phyloP scores from a whole-genome alignment of 345 rosid genomes.

The Brassica cretica region DNA sequence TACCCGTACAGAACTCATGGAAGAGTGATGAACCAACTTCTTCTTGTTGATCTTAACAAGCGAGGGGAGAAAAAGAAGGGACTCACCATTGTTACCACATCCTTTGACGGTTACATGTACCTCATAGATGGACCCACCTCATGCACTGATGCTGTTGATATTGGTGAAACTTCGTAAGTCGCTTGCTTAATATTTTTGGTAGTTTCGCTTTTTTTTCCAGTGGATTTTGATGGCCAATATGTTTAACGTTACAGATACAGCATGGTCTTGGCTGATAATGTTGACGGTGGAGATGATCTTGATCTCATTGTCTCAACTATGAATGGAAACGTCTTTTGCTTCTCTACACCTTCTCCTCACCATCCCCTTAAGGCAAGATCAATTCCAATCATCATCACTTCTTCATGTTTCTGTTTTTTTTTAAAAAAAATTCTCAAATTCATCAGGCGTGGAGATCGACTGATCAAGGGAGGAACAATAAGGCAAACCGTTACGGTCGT shows the following conservation, averaged over 20 bases:
- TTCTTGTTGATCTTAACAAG: constrained; percentile 85
- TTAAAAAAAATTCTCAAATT: constrained; percentile 42
- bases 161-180: constrained; percentile 98
- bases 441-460: constrained; percentile 92
- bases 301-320: constrained; percentile 95
- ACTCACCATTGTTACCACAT: constrained; percentile 85
- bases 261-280: constrained; percentile 97
- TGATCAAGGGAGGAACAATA: constrained; percentile 92
- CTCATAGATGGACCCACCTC: constrained; percentile 98
- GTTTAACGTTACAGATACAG: constrained; percentile 64
- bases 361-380: constrained; percentile 92
- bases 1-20: constrained; percentile 98
- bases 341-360: constrained; percentile 95
- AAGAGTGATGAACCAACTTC: constrained; percentile 97
- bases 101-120: constrained; percentile 95
- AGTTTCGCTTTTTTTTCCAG: constrained; percentile 4
- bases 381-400: background rate
- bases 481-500: constrained; percentile 65
- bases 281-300: constrained; percentile 99
- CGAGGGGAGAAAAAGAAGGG: constrained; percentile 81
- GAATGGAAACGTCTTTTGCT: constrained; percentile 99
- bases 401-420: constrained; percentile 16
- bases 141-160: constrained; percentile 94
- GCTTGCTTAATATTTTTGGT: background rate
- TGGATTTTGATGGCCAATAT: constrained; percentile 15